These are phyloP conservation scores for Trebouxia sp. DNA, from an alignment of 139 green algal species.

Conservation along the genomic window DNA sequence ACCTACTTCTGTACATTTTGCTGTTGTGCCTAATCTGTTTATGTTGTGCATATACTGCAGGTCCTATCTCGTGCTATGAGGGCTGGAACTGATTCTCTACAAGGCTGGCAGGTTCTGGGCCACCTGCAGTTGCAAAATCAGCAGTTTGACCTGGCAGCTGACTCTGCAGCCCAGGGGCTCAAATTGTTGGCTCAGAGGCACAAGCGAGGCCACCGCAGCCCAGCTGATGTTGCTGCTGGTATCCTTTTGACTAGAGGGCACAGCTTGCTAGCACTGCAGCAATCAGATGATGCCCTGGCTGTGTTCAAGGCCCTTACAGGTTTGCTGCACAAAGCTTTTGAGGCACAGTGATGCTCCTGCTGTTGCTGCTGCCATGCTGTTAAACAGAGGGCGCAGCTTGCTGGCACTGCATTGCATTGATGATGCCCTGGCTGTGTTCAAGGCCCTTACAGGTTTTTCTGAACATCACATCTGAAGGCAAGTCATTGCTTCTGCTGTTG, in stretches of 20 bases:
- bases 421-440: not conserved
- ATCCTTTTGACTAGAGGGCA: conserved; percentile 39
- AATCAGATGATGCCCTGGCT: conserved; percentile 35
- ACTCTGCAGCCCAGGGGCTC: conserved; percentile 35
- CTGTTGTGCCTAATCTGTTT: too few relatives aligned
- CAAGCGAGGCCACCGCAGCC: not conserved
- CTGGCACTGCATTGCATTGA: too few relatives aligned
- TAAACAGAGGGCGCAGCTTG: not conserved
- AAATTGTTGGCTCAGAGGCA: conserved; percentile 34
- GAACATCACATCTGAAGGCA: too few relatives aligned
- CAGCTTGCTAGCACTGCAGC: conserved; percentile 45
- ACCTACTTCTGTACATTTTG: not conserved
- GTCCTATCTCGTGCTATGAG: not conserved
- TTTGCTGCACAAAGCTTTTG: too few relatives aligned
- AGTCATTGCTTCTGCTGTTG: too few relatives aligned
- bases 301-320: not conserved
- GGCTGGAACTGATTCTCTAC: not conserved
- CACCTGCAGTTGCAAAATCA: conserved; percentile 23
- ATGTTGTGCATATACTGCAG: not conserved
- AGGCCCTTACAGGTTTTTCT: not conserved
- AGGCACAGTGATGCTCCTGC: not conserved
- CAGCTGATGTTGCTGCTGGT: too few relatives aligned
- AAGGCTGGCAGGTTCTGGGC: conserved; percentile 15
- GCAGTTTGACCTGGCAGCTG: conserved; percentile 28
- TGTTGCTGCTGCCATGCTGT: not conserved